These are phyloP conservation scores for Akanthomyces dipterigenus DNA, from an alignment of 2,329 filamentous ascomycete genomes.

Conservation along the genomic window DNA sequence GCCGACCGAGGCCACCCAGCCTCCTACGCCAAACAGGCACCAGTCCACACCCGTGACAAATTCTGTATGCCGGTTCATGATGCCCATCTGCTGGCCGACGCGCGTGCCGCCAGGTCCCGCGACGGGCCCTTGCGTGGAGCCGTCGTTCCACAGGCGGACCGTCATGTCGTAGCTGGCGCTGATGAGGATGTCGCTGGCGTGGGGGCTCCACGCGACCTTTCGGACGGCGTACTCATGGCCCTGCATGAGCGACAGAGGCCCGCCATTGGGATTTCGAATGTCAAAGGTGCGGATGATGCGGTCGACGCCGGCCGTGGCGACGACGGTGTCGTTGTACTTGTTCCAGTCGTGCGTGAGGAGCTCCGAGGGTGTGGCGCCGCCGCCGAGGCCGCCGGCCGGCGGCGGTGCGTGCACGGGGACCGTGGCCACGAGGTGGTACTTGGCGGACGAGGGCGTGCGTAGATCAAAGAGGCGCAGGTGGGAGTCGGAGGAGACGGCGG, in stretches of 20 bases:
- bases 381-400: slow-evolving; percentile 27
- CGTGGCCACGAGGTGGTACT: slow-evolving; percentile 77
- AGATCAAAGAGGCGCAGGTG: slow-evolving; percentile 89
- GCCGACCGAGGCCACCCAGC: slow-evolving; percentile 89
- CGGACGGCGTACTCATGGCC: slow-evolving; percentile 91
- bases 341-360: slow-evolving; percentile 98
- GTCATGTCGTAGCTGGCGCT: slow-evolving; percentile 98
- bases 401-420: slow-evolving; percentile 71
- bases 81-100: slow-evolving; percentile 65
- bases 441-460: slow-evolving; percentile 74
- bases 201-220: slow-evolving; percentile 84
- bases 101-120: slow-evolving; percentile 29
- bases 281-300: slow-evolving; percentile 84
- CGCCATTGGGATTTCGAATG: slow-evolving; percentile 66
- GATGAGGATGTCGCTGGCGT: slow-evolving; percentile 79
- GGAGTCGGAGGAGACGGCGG: slow-evolving; percentile 82
- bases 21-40: slow-evolving; percentile 92
- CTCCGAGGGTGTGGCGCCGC: slow-evolving; percentile 51
- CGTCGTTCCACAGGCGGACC: slow-evolving; percentile 87
- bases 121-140: slow-evolving; percentile 32
- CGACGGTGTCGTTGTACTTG: slow-evolving; percentile 80
- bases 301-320: slow-evolving; percentile 88
- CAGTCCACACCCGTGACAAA: slow-evolving; percentile 96
- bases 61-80: slow-evolving; percentile 91
- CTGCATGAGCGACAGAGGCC: slow-evolving; percentile 65